phyloP scores from a whole-genome alignment of 345 rosid species.

The Luvunga scandens region DNA sequence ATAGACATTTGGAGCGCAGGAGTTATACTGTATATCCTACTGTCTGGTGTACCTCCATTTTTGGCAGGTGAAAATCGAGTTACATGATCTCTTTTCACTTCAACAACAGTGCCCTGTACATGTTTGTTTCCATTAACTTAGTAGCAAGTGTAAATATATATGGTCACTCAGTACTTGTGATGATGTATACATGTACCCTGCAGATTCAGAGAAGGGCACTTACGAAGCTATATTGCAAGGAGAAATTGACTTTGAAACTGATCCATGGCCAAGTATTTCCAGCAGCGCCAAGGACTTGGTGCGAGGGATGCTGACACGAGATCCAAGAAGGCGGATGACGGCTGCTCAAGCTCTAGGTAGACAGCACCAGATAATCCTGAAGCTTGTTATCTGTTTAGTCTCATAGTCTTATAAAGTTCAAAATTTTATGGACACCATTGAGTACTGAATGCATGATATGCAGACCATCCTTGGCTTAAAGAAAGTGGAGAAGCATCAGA shows the following conservation, averaged over 20 bases:
- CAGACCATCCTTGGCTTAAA: slow-evolving; percentile 75
- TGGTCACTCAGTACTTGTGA: background rate
- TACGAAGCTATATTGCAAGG: slow-evolving; percentile 75
- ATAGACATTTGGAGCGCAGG: slow-evolving; percentile 92
- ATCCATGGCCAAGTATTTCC: slow-evolving; percentile 87
- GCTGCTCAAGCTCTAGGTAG: slow-evolving; percentile 74
- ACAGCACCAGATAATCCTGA: background rate
- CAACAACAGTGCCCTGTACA: too few relatives aligned
- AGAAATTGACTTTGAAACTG: slow-evolving; percentile 62
- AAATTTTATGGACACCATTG: background rate
- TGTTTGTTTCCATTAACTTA: background rate
- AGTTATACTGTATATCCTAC: slow-evolving; percentile 70
- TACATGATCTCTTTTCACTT: too few relatives aligned
- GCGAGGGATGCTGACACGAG: slow-evolving; percentile 64
- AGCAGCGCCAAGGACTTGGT: slow-evolving; percentile 77
- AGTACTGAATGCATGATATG: background rate
- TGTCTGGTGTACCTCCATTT: slow-evolving; percentile 94
- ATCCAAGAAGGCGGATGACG: slow-evolving; percentile 65
- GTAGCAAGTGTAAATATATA: background rate
- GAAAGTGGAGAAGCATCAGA: slow-evolving; percentile 83
- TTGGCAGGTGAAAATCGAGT: slow-evolving; percentile 72
- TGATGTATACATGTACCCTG: slow-evolving; percentile 1
- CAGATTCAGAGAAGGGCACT: slow-evolving; percentile 77
- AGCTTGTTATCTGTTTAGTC: background rate
- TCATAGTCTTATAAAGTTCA: background rate